Base-by-base conservation (phyloP, 1,284 basidiomycete species). In the Ganoderma multipileum region DNA sequence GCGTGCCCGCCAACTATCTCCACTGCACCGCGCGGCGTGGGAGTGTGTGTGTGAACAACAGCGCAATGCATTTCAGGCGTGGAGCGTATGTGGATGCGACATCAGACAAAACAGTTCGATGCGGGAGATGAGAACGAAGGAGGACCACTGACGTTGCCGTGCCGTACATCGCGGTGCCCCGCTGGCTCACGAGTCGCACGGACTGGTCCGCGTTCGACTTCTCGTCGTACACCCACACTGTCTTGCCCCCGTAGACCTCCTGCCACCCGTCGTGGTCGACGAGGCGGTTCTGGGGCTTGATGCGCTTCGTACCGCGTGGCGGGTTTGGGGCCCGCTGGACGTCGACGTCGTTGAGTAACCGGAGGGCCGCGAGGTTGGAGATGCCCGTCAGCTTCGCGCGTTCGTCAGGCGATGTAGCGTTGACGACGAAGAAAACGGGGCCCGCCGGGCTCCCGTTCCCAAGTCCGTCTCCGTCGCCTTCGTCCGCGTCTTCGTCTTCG, bases 1-100 rank as follows among this genome's bases (percentile, higher is more conserved):
- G 64, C 88, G 84, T 12, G 89, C 90, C 36, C 92, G 86, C 91
- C 92, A 94, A 74, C 91, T 94, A 73, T 94, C 92, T 28, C 86
- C 92, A 28, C 92, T 94, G 78, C 61, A 68, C n/a, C 47, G 38
- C 33, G 47, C 23, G 41, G n/a, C 63, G 44, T 16, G 11, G 20
- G 55, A 36, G 61, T 58, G 39, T 9, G 16, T 26, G 55, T 54
- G 61, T 58, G 39, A 16, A 47, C 44, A 52, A 41, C 26, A 50
- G 6, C 20, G 23, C 59, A 52, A 39, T 60, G 38, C n/a, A 60
- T 60, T 60, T 20, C 23, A 14, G 36, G 23, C n/a, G 23, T 42
- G 18, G n/a, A 26, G 44, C 41, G 9, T n/a, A 26, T 23, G 12
- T 50, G 23, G n/a, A 26, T 50, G 20, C 20, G 47, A 1, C 2